A percentile compares a stretch with the other conserved stretches of the same genome.
Conservation (phyloP, 2,329 filamentous ascomycete genomes). For the Trichophaea hybrida region DNA sequence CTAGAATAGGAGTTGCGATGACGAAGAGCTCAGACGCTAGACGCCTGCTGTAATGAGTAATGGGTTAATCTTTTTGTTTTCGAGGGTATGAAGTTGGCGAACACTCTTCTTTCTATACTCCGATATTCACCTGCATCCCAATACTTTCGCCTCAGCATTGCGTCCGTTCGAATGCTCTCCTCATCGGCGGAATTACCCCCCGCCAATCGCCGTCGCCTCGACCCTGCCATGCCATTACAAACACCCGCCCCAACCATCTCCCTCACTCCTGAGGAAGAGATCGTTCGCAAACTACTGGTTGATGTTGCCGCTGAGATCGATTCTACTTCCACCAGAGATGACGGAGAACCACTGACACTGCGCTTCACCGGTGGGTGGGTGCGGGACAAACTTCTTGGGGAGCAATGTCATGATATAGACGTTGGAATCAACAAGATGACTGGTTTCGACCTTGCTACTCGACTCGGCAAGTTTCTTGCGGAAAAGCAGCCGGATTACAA, state of each 20-base stretch:
- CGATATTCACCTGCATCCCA: no score
- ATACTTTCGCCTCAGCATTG: no score
- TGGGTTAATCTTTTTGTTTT: no score
- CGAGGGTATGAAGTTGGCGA: no score
- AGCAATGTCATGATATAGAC: conserved; percentile 66
- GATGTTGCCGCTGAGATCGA: conserved; percentile 65
- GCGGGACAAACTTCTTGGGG: conserved; percentile 63
- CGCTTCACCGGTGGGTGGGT: conserved; percentile 82
- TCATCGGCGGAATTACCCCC: background rate
- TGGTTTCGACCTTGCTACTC: conserved; percentile 57
- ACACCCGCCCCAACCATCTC: conserved; percentile 32
- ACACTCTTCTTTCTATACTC: no score
- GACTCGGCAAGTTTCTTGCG: conserved; percentile 54
- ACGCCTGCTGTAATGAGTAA: no score
- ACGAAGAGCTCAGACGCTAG: no score
- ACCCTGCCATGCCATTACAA: background rate
- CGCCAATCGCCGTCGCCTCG: background rate
- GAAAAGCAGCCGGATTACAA: conserved; percentile 48
- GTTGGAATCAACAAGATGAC: conserved; percentile 78
- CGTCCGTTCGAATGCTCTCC: no score
- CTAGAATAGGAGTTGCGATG: no score
- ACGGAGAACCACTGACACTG: conserved; percentile 44
- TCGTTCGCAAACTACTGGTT: conserved; percentile 60
- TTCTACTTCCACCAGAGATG: conserved; percentile 29
- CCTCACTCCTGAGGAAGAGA: conserved; percentile 56